Conservation (phyloP, 495 filamentous ascomycete genomes). For the Xylaria intraflava region DNA sequence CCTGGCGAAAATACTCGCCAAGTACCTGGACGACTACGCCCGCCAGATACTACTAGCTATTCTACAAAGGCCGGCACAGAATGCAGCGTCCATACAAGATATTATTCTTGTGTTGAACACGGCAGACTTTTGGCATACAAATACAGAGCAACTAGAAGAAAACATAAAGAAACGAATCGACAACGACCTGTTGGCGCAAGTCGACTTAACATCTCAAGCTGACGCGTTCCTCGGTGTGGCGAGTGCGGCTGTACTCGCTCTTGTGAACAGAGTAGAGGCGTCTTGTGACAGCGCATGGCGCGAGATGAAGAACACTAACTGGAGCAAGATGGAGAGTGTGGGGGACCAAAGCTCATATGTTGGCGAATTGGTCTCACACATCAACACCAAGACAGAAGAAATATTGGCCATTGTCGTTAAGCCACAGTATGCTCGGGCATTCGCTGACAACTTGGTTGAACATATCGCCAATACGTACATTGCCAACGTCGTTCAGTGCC, state of each 20-base stretch:
- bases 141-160: conserved; percentile 85
- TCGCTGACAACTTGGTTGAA: conserved; percentile 91
- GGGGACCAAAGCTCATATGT: conserved; percentile 94
- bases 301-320: conserved; percentile 96
- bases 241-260: conserved; percentile 72
- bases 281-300: conserved; percentile 83
- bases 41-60: conserved; percentile 84
- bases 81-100: conserved; percentile 64
- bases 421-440: conserved; percentile 87
- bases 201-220: conserved; percentile 86
- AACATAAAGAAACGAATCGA: conserved; percentile 90
- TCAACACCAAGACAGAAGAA: conserved; percentile 63
- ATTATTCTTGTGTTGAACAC: conserved; percentile 85
- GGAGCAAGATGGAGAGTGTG: conserved; percentile 90
- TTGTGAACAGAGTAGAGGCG: conserved; percentile 77
- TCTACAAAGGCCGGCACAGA: conserved; percentile 54
- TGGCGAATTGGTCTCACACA: conserved; percentile 63
- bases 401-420: conserved; percentile 77
- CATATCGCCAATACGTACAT: conserved; percentile 72
- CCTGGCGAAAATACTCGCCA: conserved; percentile 75
- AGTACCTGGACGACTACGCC: conserved; percentile 92
- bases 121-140: conserved; percentile 94
- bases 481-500: conserved; percentile 77
- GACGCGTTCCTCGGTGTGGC: conserved; percentile 95
- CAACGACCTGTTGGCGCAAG: conserved; percentile 59